A percentile compares a stretch with the other conserved stretches of the same genome.
These are phyloP conservation scores for Catharanthus roseus DNA, from an alignment of 257 asterid species.

Conservation along the genomic window DNA sequence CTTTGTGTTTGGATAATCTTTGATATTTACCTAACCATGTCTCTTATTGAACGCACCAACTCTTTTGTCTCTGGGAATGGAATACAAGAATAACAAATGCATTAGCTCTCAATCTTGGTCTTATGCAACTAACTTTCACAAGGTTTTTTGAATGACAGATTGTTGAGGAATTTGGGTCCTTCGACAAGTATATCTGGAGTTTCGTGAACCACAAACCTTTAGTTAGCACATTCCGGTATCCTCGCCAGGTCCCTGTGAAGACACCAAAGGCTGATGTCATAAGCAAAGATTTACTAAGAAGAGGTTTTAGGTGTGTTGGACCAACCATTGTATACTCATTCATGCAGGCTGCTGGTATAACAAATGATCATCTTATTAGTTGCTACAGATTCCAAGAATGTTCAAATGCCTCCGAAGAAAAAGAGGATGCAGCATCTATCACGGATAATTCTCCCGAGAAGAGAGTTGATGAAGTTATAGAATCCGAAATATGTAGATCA, in stretches of 20 bases:
- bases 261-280: slow-evolving; percentile 40
- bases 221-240: slow-evolving; percentile 28
- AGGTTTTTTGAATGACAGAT: slow-evolving; percentile 21
- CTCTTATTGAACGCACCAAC: not conserved
- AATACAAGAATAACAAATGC: slow-evolving; percentile 5
- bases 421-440: slow-evolving; percentile 15
- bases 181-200: slow-evolving; percentile 40
- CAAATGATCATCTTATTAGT: slow-evolving; percentile 38
- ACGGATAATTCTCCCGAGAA: slow-evolving; percentile 10
- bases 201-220: slow-evolving; percentile 36
- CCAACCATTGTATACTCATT: slow-evolving; percentile 39
- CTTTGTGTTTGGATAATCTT: slow-evolving; percentile 2
- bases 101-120: not conserved
- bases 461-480: slow-evolving; percentile 11
- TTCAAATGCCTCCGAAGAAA: slow-evolving; percentile 20
- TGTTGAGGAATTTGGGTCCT: slow-evolving; percentile 40
- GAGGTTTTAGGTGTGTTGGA: slow-evolving; percentile 40
- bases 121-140: slow-evolving; percentile 18
- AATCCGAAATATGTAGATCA: slow-evolving; percentile 20
- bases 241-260: slow-evolving; percentile 40
- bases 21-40: not conserved
- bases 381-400: slow-evolving; percentile 48
- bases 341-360: slow-evolving; percentile 51
- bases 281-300: slow-evolving; percentile 40
- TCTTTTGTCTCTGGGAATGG: not conserved